These are phyloP conservation scores for Chaetomium strumarium DNA, from an alignment of 2,329 filamentous ascomycete genomes.

Conservation along the genomic window DNA sequence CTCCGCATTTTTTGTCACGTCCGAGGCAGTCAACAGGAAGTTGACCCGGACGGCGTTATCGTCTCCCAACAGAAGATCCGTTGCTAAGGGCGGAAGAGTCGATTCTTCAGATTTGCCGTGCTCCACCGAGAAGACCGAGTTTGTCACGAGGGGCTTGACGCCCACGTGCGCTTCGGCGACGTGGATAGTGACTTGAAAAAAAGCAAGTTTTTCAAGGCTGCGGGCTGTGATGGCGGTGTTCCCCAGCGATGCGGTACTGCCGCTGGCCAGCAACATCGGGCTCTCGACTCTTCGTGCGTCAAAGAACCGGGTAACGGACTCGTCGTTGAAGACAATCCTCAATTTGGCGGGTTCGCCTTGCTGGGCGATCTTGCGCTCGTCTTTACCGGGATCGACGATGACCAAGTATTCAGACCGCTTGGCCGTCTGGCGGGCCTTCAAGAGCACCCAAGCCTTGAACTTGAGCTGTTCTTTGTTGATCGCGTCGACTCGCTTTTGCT, in stretches of 20 bases:
- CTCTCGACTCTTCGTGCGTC: slow-evolving; percentile 9
- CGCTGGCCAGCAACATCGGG: too few species aligned
- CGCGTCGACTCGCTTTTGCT: neutral
- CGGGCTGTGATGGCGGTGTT: neutral
- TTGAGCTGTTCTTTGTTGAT: slow-evolving; percentile 6
- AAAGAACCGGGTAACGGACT: neutral
- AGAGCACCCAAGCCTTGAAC: slow-evolving; percentile 9
- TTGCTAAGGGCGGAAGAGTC: too few species aligned
- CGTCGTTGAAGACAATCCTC: slow-evolving; percentile 2
- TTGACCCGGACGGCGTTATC: slow-evolving; percentile 6
- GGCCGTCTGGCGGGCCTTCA: slow-evolving; percentile 1
- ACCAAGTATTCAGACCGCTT: slow-evolving; percentile 11
- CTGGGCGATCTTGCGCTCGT: slow-evolving; percentile 6
- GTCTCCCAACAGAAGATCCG: neutral
- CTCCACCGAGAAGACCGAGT: neutral
- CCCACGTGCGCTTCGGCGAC: slow-evolving; percentile 1
- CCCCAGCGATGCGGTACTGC: neutral
- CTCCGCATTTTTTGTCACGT: slow-evolving; percentile 14
- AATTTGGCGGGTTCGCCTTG: slow-evolving; percentile 2
- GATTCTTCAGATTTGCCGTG: neutral
- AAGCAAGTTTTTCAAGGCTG: neutral
- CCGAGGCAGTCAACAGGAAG: slow-evolving; percentile 10
- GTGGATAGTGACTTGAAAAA: slow-evolving; percentile 5
- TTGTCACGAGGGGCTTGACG: neutral
- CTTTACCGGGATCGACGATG: slow-evolving; percentile 4